Evolutionary conservation across 164 flowering plant genomes (phyloP), one percentile per base, ranked within the genome.

Genomic region (Magnolia sinica): DNA sequence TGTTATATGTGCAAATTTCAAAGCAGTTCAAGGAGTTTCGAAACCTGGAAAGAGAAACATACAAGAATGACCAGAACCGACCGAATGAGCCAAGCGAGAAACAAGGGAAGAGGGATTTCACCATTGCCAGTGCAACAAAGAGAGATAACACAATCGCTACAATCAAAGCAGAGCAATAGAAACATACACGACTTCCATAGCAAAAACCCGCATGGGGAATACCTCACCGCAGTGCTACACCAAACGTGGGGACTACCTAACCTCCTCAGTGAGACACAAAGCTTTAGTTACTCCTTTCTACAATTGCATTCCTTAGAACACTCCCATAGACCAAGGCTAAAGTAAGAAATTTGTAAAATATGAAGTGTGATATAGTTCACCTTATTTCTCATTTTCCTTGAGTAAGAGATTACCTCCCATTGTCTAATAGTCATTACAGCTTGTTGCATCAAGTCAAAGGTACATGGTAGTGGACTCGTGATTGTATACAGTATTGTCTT

Each of bases 231-330:
- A 65, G 24, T 19, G 68, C 68, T 65, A 65, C 68, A 65, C 22
- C 24, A 19, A 65, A 8, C 31, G 23, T 19, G 68, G 68, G 4
- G 68, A 65, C 68, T 59, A 59, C 13, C 64, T 59, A 59, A 59
- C 64, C 64, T 59, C 64, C 64, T 59, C 13, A 59, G n/a, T 27
- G 14, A 0, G 1, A 8, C 64, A 59, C 64, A 19, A 59, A 59
- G 64, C 64, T 59, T 59, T 59, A 59, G 64, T 59, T 59, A 59
- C 64, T 19, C 68, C 68, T 22, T 65, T 19, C 68, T 65, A 65
- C 22, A 65, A 65, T 65, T 65, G 68, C 68, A 65, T 65, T 22
- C 68, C 68, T 59, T 59, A 59, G 14, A 59, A 59, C 64, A 59
- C 64, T 59, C 14, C 64, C 14, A 19, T 59, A 59, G 64, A 59